Base-by-base conservation (phyloP, 441 rosid species). In the Erodium texanum region DNA sequence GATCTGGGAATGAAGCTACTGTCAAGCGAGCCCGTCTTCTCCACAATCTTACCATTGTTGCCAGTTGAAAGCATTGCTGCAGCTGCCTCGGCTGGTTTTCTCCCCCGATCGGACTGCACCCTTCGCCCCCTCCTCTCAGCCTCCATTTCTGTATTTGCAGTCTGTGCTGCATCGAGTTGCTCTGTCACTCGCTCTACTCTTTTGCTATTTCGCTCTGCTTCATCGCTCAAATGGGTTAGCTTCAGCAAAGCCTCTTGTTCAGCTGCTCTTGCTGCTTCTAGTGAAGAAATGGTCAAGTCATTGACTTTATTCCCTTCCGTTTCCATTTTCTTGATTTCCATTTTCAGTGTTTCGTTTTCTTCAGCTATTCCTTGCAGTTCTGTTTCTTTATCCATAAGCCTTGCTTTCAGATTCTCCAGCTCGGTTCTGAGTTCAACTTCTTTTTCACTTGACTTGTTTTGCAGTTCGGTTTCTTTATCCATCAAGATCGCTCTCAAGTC, bases 61-160 rank as follows among this genome's bases (percentile, higher is more conserved):
- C 29, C 29, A 1, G 29, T 1, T 1, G 96, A 78, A 65, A 95
- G 79, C 85, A 95, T 87, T 20, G 97, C 73, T 11, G 98, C 87
- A 0, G 99, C 98, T 2, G 96, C 97, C 82, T 92, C 98, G 0
- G 97, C 99, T 3, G 99, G 98, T 78, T 95, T 95, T 81, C 99
- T 86, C 99, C 99, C 90, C 69, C 90, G 99, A 73, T 95, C 92
- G 38, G 97, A 80, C 71, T 95, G 99, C 74, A 92, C 99, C 77
- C 89, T 92, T 62, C 92, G 72, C 84, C 82, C 87, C 84, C 97
- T 87, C 38, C 92, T 68, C 78, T 95, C 98, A 0, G 85, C 84
- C 80, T 95, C 97, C 81, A 88, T 69, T 73, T 89, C 99, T 0
- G 83, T 71, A 66, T 85, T 89, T 7, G 88, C 81, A 16, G 82